phyloP scores from a whole-genome alignment of 148 eudicot species.

The Beta vulgaris region DNA sequence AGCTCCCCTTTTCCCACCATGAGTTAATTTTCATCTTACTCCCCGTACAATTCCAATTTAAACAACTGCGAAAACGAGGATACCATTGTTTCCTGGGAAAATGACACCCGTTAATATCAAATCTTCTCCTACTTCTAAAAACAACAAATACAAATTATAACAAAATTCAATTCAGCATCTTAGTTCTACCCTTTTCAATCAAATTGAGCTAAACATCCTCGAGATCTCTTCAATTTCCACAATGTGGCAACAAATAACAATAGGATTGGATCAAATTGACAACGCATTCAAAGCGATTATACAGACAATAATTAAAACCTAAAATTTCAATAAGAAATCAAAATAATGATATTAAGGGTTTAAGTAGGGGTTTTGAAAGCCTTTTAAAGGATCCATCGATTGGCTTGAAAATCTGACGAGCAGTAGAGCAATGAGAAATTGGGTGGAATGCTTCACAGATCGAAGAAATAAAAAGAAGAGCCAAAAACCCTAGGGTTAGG shows the following conservation, averaged over 20 bases:
- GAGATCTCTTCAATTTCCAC: too few relatives aligned
- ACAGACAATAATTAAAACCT: background rate
- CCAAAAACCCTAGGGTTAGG: slow-evolving; percentile 45
- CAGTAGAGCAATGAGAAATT: slow-evolving; percentile 85
- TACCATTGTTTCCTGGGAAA: background rate
- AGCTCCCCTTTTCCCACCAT: background rate
- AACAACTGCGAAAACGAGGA: background rate
- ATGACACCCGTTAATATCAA: background rate
- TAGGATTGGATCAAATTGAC: too few relatives aligned
- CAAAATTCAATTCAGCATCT: background rate
- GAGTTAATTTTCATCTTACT: background rate
- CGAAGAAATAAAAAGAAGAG: slow-evolving; percentile 37
- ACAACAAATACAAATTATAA: background rate
- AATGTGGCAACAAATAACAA: too few relatives aligned
- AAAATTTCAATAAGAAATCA: background rate
- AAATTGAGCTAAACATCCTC: background rate
- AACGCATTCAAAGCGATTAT: background rate
- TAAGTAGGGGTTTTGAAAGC: slow-evolving; percentile 37
- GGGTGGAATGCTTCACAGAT: slow-evolving; percentile 62
- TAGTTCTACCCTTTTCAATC: background rate
- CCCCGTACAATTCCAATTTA: background rate
- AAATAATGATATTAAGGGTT: slow-evolving; percentile 26
- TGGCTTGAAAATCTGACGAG: slow-evolving; percentile 53
- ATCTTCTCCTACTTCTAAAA: background rate
- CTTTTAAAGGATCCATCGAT: slow-evolving; percentile 65